Percentiles rank a stretch among this genome's conserved stretches.
phyloP scores from a whole-genome alignment of 176 grass and related monocot genomes.

The Dendrocalamus sinicus region DNA sequence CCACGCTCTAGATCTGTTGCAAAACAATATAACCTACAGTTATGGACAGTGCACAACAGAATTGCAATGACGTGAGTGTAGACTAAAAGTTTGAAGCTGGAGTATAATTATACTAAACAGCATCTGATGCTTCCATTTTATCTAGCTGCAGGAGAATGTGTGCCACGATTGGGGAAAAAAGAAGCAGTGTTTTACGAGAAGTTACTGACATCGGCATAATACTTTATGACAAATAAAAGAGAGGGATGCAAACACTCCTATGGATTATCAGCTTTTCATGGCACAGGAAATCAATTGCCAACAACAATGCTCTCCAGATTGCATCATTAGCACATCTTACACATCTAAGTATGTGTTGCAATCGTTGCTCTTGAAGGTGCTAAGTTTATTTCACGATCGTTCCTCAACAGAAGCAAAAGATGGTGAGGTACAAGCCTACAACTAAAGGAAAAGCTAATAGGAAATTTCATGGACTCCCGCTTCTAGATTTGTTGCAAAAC shows the following conservation, averaged over 20 bases:
- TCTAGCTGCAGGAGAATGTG: not conserved
- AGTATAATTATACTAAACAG: not conserved
- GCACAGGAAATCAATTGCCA: not conserved
- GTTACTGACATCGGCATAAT: not conserved
- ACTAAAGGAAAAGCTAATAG: not conserved
- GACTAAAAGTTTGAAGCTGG: not conserved
- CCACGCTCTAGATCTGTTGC: slow-evolving; percentile 14
- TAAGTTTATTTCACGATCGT: not conserved
- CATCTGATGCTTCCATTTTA: not conserved
- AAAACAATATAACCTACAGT: not conserved
- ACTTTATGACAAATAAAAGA: not conserved
- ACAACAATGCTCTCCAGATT: not conserved
- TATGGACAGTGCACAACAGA: not conserved
- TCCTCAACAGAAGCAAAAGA: not conserved
- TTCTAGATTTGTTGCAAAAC: slow-evolving; percentile 9
- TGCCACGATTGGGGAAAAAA: no score
- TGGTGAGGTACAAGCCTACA: not conserved
- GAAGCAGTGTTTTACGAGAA: not conserved
- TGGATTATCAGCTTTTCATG: not conserved
- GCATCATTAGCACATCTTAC: not conserved
- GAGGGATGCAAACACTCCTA: not conserved
- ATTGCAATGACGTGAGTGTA: not conserved
- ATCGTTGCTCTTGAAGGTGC: not conserved
- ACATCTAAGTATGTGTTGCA: not conserved
- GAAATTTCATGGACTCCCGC: not conserved